Conservation (phyloP, 495 filamentous ascomycete species). For the Neurospora sp. region DNA sequence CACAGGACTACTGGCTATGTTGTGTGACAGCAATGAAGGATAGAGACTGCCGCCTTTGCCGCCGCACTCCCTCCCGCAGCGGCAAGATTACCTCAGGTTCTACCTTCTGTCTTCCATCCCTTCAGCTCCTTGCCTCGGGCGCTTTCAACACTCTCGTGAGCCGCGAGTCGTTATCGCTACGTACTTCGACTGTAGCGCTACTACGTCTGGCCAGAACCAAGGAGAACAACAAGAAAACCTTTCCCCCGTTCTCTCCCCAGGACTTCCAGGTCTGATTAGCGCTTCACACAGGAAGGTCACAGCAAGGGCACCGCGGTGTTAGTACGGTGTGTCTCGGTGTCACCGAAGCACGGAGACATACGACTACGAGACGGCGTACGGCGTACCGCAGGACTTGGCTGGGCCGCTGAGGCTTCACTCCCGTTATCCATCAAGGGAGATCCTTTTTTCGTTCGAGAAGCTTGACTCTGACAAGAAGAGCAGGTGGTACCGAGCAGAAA, state of each 20-base stretch:
- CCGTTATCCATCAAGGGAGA: neutral
- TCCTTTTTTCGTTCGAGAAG: neutral
- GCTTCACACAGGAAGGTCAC: neutral
- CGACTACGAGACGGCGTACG: neutral
- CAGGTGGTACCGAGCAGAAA: neutral
- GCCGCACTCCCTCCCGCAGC: neutral
- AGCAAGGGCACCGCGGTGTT: neutral
- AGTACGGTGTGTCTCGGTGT: neutral
- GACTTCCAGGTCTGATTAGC: neutral
- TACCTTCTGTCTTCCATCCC: neutral
- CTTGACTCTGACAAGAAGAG: neutral
- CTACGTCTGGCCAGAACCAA: neutral
- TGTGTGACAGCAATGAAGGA: neutral
- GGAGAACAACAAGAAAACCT: neutral
- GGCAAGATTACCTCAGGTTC: neutral
- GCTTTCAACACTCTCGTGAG: neutral
- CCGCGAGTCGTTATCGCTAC: neutral
- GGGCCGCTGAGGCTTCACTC: neutral
- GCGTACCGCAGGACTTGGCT: neutral
- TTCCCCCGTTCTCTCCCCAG: neutral
- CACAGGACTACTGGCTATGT: neutral
- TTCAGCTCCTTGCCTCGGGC: neutral
- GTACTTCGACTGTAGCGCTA: neutral
- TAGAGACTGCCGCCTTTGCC: neutral
- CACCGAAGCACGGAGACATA: neutral